A percentile compares a stretch with the other conserved stretches of the same genome.
Conservation (phyloP, 768 basidiomycete genomes). For the Lactarius sanguifluus region DNA sequence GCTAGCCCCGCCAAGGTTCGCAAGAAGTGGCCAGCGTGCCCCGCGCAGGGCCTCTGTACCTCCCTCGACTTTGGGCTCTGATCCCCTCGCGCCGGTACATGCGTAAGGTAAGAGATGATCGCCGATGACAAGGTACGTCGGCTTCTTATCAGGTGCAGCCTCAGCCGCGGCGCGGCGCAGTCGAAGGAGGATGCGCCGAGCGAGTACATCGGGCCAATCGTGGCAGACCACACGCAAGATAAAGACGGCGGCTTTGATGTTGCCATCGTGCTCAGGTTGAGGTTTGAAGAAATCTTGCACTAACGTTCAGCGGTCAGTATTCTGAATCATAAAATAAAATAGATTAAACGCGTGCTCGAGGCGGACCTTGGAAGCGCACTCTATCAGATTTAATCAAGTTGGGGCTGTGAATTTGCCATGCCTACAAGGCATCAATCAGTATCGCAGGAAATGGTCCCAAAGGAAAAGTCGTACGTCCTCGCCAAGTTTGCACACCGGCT, state of each 20-base stretch:
- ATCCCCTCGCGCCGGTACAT: constrained; percentile 41
- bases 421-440: constrained; percentile 13
- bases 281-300: constrained; percentile 77
- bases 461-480: constrained; percentile 30
- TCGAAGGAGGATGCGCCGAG: constrained; percentile 46
- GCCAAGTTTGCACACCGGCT: constrained; percentile 54
- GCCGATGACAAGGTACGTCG: constrained; percentile 64
- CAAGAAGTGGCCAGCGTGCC: constrained; percentile 58
- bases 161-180: constrained; percentile 42
- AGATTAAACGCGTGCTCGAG: constrained; percentile 7
- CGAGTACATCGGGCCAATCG: constrained; percentile 69
- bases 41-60: constrained; percentile 54
- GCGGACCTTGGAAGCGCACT: constrained; percentile 28
- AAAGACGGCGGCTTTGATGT: constrained; percentile 57
- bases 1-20: constrained; percentile 72
- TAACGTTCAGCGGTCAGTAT: constrained; percentile 29
- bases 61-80: constrained; percentile 39
- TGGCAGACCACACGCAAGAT: constrained; percentile 71
- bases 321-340: neutral
- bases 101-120: constrained; percentile 72
- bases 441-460: neutral
- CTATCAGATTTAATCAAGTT: constrained; percentile 27
- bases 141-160: constrained; percentile 20
- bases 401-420: constrained; percentile 29
- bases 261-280: constrained; percentile 38